A percentile compares a stretch with the other conserved stretches of the same genome.
phyloP scores from a whole-genome alignment of 768 basidiomycete species.

The Collybia sordida region DNA sequence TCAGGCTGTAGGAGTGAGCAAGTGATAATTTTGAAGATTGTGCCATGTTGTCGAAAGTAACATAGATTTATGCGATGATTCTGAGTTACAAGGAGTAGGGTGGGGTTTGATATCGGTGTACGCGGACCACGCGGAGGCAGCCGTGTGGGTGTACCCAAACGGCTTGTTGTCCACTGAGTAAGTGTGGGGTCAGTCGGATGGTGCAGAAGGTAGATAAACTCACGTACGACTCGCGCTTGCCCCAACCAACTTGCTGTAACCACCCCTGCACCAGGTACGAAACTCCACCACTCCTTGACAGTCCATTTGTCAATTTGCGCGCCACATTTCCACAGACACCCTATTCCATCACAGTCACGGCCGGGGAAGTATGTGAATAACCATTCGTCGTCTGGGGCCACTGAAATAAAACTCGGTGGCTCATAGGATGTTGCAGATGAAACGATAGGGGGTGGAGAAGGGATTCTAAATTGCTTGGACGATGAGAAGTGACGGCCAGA shows the following conservation, averaged over 20 bases:
- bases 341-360: slow-evolving; percentile 51
- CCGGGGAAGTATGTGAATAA: slow-evolving; percentile 78
- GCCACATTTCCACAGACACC: slow-evolving; percentile 66
- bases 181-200: slow-evolving; percentile 3
- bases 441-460: slow-evolving; percentile 51
- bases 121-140: slow-evolving; percentile 59
- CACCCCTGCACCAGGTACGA: slow-evolving; percentile 52
- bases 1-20: slow-evolving; percentile 46
- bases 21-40: slow-evolving; percentile 44
- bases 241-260: slow-evolving; percentile 66
- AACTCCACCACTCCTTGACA: slow-evolving; percentile 55
- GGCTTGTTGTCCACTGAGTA: slow-evolving; percentile 52
- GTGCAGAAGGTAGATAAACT: neutral
- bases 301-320: slow-evolving; percentile 62
- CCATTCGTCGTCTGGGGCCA: slow-evolving; percentile 59
- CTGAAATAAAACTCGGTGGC: slow-evolving; percentile 61
- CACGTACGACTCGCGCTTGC: slow-evolving; percentile 55
- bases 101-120: slow-evolving; percentile 51
- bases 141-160: slow-evolving; percentile 47
- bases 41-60: slow-evolving; percentile 47
- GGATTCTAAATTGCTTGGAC: slow-evolving; percentile 60
- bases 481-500: slow-evolving; percentile 69
- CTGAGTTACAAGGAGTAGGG: slow-evolving; percentile 65
- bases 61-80: slow-evolving; percentile 55
- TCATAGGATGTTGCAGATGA: slow-evolving; percentile 48